These are phyloP conservation scores for Funneliformis caledonium DNA, from an alignment of 371 early-diverging fungal species.

Conservation along the genomic window DNA sequence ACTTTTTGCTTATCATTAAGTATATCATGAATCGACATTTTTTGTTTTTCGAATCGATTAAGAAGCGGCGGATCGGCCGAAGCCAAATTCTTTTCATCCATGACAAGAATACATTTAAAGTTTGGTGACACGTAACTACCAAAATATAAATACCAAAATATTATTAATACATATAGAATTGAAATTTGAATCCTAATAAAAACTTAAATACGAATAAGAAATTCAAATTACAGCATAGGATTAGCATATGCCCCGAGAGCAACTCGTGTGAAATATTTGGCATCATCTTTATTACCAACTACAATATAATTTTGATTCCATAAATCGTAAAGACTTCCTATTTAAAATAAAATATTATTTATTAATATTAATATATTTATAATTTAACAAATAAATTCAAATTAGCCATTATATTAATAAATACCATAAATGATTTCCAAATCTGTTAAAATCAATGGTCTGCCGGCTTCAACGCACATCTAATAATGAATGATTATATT, in stretches of 20 bases:
- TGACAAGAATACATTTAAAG: constrained; percentile 39
- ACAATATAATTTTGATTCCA: constrained; percentile 43
- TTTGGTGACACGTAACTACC: constrained; percentile 22
- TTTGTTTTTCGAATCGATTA: constrained; percentile 41
- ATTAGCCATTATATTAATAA: not conserved
- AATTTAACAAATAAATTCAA: no score
- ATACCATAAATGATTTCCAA: constrained; percentile 43
- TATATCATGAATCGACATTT: constrained; percentile 10
- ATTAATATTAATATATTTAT: not conserved
- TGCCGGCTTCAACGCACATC: constrained; percentile 42
- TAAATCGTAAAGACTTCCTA: constrained; percentile 42
- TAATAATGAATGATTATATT: not conserved
- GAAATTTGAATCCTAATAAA: not conserved
- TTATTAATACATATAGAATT: not conserved
- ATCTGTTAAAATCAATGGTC: constrained; percentile 40
- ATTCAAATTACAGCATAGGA: constrained; percentile 19
- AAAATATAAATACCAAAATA: not conserved
- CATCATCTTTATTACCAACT: constrained; percentile 31
- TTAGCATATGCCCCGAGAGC: constrained; percentile 42
- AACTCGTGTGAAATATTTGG: constrained; percentile 40
- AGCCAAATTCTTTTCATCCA: constrained; percentile 37
- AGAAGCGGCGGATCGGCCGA: constrained; percentile 39
- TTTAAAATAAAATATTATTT: not conserved
- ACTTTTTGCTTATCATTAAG: not conserved
- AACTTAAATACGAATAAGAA: not conserved